phyloP scores from a whole-genome alignment of 2,329 filamentous ascomycete species.

The Fusarium illudens region DNA sequence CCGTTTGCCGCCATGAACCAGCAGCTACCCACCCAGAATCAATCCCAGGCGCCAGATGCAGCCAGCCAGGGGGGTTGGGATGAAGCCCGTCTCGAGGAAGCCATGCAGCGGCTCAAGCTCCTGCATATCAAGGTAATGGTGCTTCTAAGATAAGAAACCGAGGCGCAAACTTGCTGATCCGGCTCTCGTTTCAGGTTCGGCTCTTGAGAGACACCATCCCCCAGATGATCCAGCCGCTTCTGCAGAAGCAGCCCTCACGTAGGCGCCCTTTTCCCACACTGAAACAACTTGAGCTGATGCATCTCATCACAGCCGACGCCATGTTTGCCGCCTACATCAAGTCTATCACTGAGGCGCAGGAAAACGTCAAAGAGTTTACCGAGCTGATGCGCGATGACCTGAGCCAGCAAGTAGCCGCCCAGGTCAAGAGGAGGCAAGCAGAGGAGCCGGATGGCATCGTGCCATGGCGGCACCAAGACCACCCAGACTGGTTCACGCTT shows the following conservation, averaged over 20 bases:
- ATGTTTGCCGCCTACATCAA: slow-evolving; percentile 59
- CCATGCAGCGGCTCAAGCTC: slow-evolving; percentile 60
- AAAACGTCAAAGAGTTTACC: slow-evolving; percentile 62
- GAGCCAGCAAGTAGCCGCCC: slow-evolving; percentile 59
- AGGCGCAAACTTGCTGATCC: slow-evolving; percentile 34
- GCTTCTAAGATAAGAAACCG: slow-evolving; percentile 4
- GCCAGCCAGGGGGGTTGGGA: slow-evolving; percentile 51
- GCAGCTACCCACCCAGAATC: slow-evolving; percentile 29
- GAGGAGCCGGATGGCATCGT: slow-evolving; percentile 65
- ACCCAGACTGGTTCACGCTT: slow-evolving; percentile 65
- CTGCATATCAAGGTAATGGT: slow-evolving; percentile 61
- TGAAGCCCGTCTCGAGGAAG: slow-evolving; percentile 59
- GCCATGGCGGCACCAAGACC: slow-evolving; percentile 66
- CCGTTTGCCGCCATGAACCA: slow-evolving; percentile 33
- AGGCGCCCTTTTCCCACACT: slow-evolving; percentile 44
- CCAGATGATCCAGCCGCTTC: slow-evolving; percentile 57
- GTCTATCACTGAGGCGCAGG: slow-evolving; percentile 56
- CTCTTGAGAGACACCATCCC: slow-evolving; percentile 50
- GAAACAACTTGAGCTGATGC: slow-evolving; percentile 16
- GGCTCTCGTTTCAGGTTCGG: slow-evolving; percentile 42
- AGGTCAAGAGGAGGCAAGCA: slow-evolving; percentile 61
- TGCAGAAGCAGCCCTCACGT: slow-evolving; percentile 61
- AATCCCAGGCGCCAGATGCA: slow-evolving; percentile 32
- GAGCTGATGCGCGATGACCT: slow-evolving; percentile 57
- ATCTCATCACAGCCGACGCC: slow-evolving; percentile 55